Evolutionary conservation across 2,329 filamentous ascomycete species (phyloP).

Genomic region (Colletotrichum sp.): DNA sequence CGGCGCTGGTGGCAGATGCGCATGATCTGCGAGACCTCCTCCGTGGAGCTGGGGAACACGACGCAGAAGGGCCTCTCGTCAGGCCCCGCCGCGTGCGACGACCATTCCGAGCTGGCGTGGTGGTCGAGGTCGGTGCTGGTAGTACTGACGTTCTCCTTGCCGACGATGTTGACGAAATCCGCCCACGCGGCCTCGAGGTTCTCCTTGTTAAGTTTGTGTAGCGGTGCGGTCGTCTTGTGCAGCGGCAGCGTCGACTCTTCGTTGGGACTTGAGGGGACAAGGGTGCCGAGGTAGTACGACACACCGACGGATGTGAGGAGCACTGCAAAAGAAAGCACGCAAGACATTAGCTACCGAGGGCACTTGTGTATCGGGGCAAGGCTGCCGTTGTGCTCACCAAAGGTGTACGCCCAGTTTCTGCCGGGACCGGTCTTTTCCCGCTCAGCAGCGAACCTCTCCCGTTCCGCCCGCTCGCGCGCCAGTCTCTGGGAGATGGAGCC

Average conservation of each 20-base stretch:
- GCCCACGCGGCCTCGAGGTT: constrained; percentile 74
- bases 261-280: constrained; percentile 54
- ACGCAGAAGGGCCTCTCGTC: constrained; percentile 68
- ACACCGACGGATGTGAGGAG: constrained; percentile 55
- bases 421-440: constrained; percentile 38
- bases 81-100: constrained; percentile 56
- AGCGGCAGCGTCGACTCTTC: constrained; percentile 66
- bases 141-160: constrained; percentile 69
- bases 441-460: constrained; percentile 50
- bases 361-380: background rate
- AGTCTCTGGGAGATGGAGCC: constrained; percentile 62
- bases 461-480: constrained; percentile 58
- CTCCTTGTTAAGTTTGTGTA: constrained; percentile 63
- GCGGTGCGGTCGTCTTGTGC: constrained; percentile 50
- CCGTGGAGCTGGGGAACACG: constrained; percentile 77
- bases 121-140: constrained; percentile 56
- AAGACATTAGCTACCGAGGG: background rate
- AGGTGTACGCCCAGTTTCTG: constrained; percentile 57
- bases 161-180: constrained; percentile 70
- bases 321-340: constrained; percentile 38
- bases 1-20: constrained; percentile 81
- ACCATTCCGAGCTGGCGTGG: constrained; percentile 69
- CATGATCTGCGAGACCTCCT: constrained; percentile 86
- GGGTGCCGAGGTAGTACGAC: constrained; percentile 65
- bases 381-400: constrained; percentile 48